Evolutionary conservation across 2,329 filamentous ascomycete genomes (phyloP).

Genomic region (Dothideomycetes sp.): DNA sequence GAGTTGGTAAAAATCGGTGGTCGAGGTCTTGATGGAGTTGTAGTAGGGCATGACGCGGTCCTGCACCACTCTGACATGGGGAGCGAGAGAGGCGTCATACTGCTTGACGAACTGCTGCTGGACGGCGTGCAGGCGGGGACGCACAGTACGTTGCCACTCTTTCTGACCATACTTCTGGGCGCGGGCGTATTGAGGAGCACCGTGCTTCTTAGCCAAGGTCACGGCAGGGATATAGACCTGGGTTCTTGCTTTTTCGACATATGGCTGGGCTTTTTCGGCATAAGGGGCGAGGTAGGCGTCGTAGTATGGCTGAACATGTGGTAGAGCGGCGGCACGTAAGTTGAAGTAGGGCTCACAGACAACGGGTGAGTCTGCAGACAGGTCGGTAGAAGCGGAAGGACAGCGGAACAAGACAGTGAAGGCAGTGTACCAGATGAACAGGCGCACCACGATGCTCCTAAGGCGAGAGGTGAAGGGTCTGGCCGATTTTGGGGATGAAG

Average conservation of each 20-base stretch:
- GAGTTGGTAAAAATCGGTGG: conserved; percentile 58
- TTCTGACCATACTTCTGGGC: conserved; percentile 54
- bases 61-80: conserved; percentile 56
- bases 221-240: conserved; percentile 58
- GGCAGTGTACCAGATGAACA: conserved; percentile 79
- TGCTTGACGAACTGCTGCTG: conserved; percentile 49
- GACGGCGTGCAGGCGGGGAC: conserved; percentile 61
- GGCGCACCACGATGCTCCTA: conserved; percentile 12
- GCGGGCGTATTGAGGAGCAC: conserved; percentile 59
- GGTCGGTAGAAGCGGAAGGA: conserved; percentile 55
- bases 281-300: conserved; percentile 74
- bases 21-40: conserved; percentile 49
- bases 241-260: conserved; percentile 47
- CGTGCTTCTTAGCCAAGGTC: conserved; percentile 57
- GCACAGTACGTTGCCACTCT: conserved; percentile 70
- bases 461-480: conserved; percentile 9
- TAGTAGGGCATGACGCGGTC: conserved; percentile 60
- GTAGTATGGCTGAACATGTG: conserved; percentile 78
- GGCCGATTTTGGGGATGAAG: too few species aligned
- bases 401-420: conserved; percentile 74
- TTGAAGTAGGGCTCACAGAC: conserved; percentile 73
- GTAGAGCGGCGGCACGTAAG: conserved; percentile 56
- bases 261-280: conserved; percentile 64
- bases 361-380: conserved; percentile 58
- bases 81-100: conserved; percentile 62